These are phyloP conservation scores for Termitomyces sp. DNA, from an alignment of 1,284 basidiomycete genomes.

Conservation along the genomic window DNA sequence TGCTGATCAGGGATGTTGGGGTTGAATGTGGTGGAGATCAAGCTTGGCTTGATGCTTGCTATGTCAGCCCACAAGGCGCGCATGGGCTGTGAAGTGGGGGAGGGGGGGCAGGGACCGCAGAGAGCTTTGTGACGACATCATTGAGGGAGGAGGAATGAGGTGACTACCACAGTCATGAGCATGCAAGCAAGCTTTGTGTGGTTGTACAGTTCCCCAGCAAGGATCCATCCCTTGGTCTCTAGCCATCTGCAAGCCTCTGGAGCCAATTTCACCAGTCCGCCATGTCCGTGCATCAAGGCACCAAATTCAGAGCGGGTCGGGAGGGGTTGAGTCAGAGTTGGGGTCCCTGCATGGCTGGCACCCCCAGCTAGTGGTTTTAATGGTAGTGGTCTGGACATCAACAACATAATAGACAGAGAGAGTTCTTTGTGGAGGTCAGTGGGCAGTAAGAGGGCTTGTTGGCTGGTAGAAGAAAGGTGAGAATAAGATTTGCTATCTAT, in stretches of 20 bases:
- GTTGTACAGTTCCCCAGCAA: not conserved
- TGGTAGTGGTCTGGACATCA: no score
- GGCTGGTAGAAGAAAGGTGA: no score
- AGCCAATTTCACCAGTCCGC: not conserved
- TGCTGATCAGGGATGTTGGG: not conserved
- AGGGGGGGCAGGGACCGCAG: not conserved
- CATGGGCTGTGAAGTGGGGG: not conserved
- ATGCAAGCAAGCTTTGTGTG: not conserved
- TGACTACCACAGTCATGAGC: not conserved
- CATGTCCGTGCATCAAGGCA: not conserved
- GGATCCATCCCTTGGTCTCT: not conserved
- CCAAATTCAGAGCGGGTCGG: not conserved
- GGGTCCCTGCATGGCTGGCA: not conserved
- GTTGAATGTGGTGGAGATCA: not conserved
- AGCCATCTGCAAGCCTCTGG: not conserved
- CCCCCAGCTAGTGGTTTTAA: not conserved
- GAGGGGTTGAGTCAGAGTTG: not conserved
- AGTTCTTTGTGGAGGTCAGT: no score
- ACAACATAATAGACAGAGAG: no score
- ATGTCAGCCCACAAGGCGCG: not conserved
- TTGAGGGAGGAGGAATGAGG: not conserved
- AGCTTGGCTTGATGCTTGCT: not conserved
- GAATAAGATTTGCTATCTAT: no score
- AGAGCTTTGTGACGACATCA: not conserved
- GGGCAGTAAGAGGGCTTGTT: no score